These are phyloP conservation scores for Populus tomentosa DNA, from an alignment of 441 rosid species.

Conservation along the genomic window DNA sequence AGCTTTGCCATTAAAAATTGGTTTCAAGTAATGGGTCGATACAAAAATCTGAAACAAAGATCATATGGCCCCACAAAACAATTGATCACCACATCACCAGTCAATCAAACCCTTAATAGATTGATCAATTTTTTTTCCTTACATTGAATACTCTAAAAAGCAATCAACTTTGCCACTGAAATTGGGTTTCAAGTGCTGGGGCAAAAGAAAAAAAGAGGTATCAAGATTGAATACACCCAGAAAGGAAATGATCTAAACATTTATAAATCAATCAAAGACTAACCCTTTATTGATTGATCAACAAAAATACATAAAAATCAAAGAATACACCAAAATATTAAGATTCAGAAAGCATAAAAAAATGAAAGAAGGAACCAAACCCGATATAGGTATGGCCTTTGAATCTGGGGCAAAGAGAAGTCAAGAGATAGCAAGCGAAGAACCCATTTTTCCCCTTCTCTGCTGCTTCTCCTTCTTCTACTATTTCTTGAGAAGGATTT, in stretches of 20 bases:
- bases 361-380: slow-evolving; percentile 23
- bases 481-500: background rate
- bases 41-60: background rate
- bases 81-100: background rate
- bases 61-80: background rate
- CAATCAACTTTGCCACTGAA: background rate
- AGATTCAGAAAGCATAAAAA: background rate
- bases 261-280: background rate
- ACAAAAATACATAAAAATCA: background rate
- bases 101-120: background rate
- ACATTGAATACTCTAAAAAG: background rate
- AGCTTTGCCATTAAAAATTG: background rate
- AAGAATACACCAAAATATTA: background rate
- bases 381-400: slow-evolving; percentile 85
- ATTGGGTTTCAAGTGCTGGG: background rate
- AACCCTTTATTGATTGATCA: background rate
- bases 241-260: background rate
- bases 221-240: background rate
- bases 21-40: background rate
- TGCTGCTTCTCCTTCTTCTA: slow-evolving; percentile 15
- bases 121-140: background rate
- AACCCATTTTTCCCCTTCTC: slow-evolving; percentile 36
- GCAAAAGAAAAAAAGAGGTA: background rate
- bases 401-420: slow-evolving; percentile 79
- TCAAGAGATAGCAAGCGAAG: slow-evolving; percentile 79